Conservation (phyloP, 2,329 filamentous ascomycete species). For the Exserohilum rostratum region DNA sequence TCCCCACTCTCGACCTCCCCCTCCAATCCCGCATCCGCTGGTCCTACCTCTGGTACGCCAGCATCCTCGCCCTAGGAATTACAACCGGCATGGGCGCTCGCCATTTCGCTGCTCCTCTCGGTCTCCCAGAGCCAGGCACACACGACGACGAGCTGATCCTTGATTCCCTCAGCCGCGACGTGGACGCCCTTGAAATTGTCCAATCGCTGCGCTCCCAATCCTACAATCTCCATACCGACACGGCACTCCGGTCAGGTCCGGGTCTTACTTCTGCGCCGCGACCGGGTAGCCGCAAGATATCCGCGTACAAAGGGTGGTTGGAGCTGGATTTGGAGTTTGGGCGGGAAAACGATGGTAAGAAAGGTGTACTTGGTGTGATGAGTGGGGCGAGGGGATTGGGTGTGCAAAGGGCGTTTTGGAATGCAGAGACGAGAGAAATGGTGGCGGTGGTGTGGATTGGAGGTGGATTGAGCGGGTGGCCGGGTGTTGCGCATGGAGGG, state of each 20-base stretch:
- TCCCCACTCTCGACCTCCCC: conserved; percentile 16
- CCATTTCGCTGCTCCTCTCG: conserved; percentile 34
- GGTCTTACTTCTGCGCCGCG: conserved; percentile 5
- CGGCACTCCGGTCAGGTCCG: conserved; percentile 24
- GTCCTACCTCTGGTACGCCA: conserved; percentile 42
- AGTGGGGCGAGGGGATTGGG: conserved; percentile 51
- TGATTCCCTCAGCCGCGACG: conserved; percentile 29
- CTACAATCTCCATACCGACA: conserved; percentile 32
- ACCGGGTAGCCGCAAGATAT: conserved; percentile 12
- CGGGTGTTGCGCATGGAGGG: conserved; percentile 73
- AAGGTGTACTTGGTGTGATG: conserved; percentile 38
- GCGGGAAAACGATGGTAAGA: conserved; percentile 20
- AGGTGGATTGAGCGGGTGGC: conserved; percentile 70
- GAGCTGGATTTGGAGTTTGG: conserved; percentile 38
- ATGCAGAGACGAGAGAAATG: conserved; percentile 62
- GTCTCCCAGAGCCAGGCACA: conserved; percentile 35
- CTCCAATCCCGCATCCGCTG: conserved; percentile 34
- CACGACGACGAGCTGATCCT: conserved; percentile 38
- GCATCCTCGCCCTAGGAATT: conserved; percentile 34
- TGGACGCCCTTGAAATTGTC: conserved; percentile 43
- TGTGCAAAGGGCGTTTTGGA: conserved; percentile 68
- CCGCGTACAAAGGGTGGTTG: conserved; percentile 34
- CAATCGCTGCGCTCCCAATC: conserved; percentile 38
- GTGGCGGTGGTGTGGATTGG: conserved; percentile 73
- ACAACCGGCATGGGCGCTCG: conserved; percentile 32